phyloP scores from a whole-genome alignment of 2,329 filamentous ascomycete genomes.

The Pseudogymnoascus sp. region DNA sequence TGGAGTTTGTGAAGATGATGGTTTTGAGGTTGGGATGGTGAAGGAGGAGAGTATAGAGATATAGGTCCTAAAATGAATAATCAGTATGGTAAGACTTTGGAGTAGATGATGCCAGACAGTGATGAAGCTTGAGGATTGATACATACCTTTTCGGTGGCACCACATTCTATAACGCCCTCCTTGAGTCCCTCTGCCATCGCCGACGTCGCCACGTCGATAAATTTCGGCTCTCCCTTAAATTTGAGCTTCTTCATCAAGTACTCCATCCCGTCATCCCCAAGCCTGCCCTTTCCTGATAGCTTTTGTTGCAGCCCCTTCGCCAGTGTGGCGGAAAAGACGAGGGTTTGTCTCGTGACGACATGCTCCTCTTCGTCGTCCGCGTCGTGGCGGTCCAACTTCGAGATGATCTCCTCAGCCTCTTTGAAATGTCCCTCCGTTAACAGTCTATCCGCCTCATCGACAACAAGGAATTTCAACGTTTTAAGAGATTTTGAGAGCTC shows the following conservation, averaged over 20 bases:
- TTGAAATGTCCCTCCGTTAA: constrained; percentile 93
- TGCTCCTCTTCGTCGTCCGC: constrained; percentile 39
- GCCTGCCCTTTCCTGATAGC: constrained; percentile 60
- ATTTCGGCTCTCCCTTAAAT: constrained; percentile 79
- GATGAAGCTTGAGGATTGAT: not conserved
- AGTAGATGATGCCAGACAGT: not conserved
- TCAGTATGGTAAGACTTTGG: constrained; percentile 17
- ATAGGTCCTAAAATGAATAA: constrained; percentile 58
- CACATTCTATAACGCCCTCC: constrained; percentile 88
- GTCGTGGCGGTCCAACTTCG: constrained; percentile 62
- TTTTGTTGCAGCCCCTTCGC: constrained; percentile 88
- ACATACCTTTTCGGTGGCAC: constrained; percentile 78
- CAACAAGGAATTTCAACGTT: constrained; percentile 70
- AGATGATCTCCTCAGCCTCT: constrained; percentile 82
- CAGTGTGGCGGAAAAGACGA: constrained; percentile 96
- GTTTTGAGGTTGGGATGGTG: constrained; percentile 74
- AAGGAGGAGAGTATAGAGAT: constrained; percentile 79
- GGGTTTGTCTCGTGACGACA: constrained; percentile 60
- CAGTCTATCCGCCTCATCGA: constrained; percentile 90
- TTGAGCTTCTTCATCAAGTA: constrained; percentile 86
- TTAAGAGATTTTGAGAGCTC: constrained; percentile 64
- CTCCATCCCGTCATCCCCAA: constrained; percentile 75
- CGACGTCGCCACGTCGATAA: constrained; percentile 83
- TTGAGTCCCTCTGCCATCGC: constrained; percentile 83
- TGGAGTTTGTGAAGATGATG: constrained; percentile 92